Conservation (phyloP, 1,284 basidiomycete genomes). For the Malassezia nana region DNA sequence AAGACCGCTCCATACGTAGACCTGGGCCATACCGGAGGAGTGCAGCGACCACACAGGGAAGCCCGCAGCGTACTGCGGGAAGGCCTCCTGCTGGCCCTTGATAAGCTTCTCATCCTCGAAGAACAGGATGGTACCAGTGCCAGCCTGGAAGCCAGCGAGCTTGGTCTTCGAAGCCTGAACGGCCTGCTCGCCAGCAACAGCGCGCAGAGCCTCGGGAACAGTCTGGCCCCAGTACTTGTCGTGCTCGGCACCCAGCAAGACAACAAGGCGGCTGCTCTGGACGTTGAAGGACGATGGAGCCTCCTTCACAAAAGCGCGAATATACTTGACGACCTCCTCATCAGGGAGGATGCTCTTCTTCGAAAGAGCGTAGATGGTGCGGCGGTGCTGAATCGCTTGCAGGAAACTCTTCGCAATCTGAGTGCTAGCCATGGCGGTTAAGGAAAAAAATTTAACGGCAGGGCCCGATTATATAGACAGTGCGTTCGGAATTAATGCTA, state of each 20-base stretch:
- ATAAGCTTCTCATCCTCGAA: conserved; percentile 36
- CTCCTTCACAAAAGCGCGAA: conserved; percentile 50
- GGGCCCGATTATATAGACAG: not conserved
- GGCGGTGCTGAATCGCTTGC: conserved; percentile 36
- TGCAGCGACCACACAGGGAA: conserved; percentile 45
- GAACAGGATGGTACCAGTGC: conserved; percentile 52
- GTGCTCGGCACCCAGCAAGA: conserved; percentile 50
- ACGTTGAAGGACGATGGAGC: conserved; percentile 51
- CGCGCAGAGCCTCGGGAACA: conserved; percentile 40
- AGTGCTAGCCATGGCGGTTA: conserved; percentile 18
- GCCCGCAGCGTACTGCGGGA: conserved; percentile 48
- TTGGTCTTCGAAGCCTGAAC: conserved; percentile 22
- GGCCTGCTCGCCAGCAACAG: conserved; percentile 24
- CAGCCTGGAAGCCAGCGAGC: conserved; percentile 49
- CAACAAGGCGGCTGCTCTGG: conserved; percentile 50
- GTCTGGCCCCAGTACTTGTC: conserved; percentile 49
- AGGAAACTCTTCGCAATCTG: conserved; percentile 21
- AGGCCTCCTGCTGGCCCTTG: conserved; percentile 42
- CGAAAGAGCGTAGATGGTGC: conserved; percentile 50
- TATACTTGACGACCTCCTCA: conserved; percentile 47
- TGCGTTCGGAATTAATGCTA: not conserved
- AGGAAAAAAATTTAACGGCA: conserved; percentile 5
- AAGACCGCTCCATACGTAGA: conserved; percentile 52
- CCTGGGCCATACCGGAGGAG: conserved; percentile 48
- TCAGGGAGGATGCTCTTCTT: conserved; percentile 48